A percentile compares a stretch with the other conserved stretches of the same genome.
Evolutionary conservation across 225 moss, liverwort and hornwort genomes (phyloP).

Genomic region (Neckera pumila): DNA sequence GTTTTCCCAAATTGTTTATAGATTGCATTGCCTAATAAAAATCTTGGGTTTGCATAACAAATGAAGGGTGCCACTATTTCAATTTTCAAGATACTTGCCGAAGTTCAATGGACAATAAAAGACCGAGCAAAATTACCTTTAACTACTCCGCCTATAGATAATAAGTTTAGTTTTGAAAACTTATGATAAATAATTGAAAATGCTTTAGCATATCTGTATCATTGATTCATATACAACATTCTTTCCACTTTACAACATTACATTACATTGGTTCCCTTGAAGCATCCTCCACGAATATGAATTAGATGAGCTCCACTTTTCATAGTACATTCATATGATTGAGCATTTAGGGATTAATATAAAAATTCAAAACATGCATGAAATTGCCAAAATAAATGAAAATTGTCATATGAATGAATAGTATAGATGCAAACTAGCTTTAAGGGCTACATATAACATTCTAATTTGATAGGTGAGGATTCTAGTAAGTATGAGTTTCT

Average conservation of each 20-base stretch:
- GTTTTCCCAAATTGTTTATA: too few relatives aligned
- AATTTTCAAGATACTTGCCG: not conserved
- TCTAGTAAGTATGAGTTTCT: not conserved
- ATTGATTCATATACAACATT: not conserved
- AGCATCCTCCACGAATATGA: not conserved
- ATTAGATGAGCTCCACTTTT: not conserved
- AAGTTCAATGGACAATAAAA: not conserved
- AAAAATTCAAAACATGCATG: not conserved
- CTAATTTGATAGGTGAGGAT: not conserved
- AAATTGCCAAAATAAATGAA: not conserved
- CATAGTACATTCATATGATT: not conserved
- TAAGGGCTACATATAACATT: not conserved
- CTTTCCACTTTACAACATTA: not conserved
- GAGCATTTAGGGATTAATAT: not conserved
- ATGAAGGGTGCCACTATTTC: not conserved
- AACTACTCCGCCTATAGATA: rapidly evolving
- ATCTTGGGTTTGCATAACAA: not conserved
- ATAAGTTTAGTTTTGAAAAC: not conserved
- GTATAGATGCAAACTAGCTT: not conserved
- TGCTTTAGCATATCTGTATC: not conserved
- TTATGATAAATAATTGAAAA: not conserved
- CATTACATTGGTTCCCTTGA: too few relatives aligned
- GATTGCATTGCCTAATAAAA: not conserved
- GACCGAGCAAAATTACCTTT: not conserved
- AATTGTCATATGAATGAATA: not conserved